Percentiles rank a stretch among this genome's conserved stretches.
These are phyloP conservation scores for Monilinia polystroma DNA, from an alignment of 2,329 filamentous ascomycete species.

Conservation along the genomic window DNA sequence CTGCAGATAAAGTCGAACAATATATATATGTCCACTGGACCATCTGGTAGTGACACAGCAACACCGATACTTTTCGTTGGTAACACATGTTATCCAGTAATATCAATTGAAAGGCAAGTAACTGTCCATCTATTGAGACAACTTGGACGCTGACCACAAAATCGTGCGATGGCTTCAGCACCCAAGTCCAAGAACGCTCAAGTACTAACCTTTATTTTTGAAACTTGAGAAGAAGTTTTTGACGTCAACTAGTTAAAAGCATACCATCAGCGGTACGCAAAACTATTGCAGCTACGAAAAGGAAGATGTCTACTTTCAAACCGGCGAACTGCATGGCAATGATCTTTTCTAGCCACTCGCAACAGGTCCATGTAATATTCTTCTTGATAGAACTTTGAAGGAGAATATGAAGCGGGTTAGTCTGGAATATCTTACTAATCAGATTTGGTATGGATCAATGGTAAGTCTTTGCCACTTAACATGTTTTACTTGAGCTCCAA, in stretches of 20 bases:
- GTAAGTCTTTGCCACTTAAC: not conserved
- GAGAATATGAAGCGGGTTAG: not conserved
- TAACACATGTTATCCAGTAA: conserved; percentile 40
- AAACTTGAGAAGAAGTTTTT: not conserved
- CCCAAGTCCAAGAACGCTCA: not conserved
- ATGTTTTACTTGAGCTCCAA: not conserved
- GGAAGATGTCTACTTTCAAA: conserved; percentile 26
- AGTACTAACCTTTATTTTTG: not conserved
- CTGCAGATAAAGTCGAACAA: not conserved
- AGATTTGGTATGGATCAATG: not conserved
- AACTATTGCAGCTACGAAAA: conserved; percentile 26
- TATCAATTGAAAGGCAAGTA: conserved; percentile 34
- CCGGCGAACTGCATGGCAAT: conserved; percentile 22
- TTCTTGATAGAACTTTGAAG: not conserved
- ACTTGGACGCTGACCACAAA: not conserved
- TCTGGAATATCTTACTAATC: too few species aligned
- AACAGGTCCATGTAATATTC: conserved; percentile 21
- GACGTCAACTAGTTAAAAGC: conserved; percentile 10
- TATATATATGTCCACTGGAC: conserved; percentile 26
- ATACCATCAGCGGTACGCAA: conserved; percentile 10
- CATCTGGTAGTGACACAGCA: conserved; percentile 39
- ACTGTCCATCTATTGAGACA: not conserved
- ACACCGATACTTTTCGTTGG: conserved; percentile 42
- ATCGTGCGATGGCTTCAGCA: not conserved
- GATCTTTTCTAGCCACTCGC: conserved; percentile 27